A percentile compares a stretch with the other conserved stretches of the same genome.
Conservation (phyloP, 352 stramenopile species). For the Phytopythium ostracodes region DNA sequence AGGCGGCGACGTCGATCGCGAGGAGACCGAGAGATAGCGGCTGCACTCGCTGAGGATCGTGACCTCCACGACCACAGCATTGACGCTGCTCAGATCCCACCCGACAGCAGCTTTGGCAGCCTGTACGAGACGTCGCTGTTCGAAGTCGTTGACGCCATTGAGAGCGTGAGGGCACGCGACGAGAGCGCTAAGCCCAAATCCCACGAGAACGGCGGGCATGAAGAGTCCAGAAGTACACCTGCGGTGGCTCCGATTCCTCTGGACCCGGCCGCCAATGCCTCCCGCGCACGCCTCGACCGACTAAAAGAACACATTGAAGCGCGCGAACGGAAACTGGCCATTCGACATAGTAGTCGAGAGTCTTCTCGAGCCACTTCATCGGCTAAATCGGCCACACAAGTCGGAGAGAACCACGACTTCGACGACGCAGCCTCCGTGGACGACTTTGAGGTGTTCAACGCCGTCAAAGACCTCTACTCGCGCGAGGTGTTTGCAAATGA, state of each 20-base stretch:
- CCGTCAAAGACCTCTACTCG: constrained; percentile 34
- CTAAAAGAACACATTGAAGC: constrained; percentile 23
- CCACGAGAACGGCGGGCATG: neutral
- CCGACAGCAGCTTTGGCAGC: constrained; percentile 13
- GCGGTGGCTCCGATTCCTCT: neutral
- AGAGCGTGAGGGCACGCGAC: constrained; percentile 12
- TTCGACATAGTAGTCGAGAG: neutral
- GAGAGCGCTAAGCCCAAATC: neutral
- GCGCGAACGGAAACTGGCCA: constrained; percentile 13
- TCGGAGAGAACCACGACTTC: neutral
- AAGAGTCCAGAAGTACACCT: neutral
- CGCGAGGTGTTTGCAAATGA: constrained; percentile 22
- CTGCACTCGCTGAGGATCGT: neutral
- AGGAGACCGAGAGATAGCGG: too few relatives aligned
- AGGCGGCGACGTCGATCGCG: neutral
- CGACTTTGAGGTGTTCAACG: constrained; percentile 41
- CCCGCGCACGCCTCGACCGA: constrained; percentile 2
- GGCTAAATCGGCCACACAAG: too few relatives aligned
- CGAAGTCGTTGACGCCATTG: constrained; percentile 41
- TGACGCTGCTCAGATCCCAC: neutral
- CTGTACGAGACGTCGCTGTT: constrained; percentile 46
- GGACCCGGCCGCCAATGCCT: too few relatives aligned
- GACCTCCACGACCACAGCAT: neutral
- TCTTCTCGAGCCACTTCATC: neutral
- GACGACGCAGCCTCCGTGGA: constrained; percentile 11